phyloP scores from a whole-genome alignment of 345 rosid species.

The Euclidium syriacum region DNA sequence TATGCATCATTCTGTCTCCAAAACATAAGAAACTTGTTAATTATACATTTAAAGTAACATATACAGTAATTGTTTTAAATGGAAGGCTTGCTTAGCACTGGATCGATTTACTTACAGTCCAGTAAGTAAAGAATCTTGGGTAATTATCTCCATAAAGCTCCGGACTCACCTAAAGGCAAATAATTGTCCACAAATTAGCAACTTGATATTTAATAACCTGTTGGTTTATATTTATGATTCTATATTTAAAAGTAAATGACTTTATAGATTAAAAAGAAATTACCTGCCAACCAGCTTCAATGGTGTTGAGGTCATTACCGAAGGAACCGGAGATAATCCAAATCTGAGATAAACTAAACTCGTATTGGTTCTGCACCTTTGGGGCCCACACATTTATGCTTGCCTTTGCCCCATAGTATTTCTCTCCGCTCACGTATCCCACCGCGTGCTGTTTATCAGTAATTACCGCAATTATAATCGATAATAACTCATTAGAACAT shows the following conservation, averaged over 20 bases:
- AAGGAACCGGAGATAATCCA: constrained; percentile 99
- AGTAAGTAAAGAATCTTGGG: constrained; percentile 96
- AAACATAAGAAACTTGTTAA: constrained; percentile 1
- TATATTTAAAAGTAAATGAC: neutral
- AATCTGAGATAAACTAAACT: constrained; percentile 93
- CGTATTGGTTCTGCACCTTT: constrained; percentile 63
- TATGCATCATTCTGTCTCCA: constrained; percentile 73
- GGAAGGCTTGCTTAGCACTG: neutral
- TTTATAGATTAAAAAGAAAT: neutral
- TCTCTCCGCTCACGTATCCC: constrained; percentile 90
- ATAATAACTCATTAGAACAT: too few relatives aligned
- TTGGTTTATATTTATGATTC: neutral
- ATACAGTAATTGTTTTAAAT: neutral
- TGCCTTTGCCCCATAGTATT: constrained; percentile 93
- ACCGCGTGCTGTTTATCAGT: constrained; percentile 76
- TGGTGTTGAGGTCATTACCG: constrained; percentile 92
- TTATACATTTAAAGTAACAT: neutral
- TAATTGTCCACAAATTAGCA: neutral
- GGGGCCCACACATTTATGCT: constrained; percentile 99
- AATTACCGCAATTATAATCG: too few relatives aligned
- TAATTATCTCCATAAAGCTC: constrained; percentile 91
- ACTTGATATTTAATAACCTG: neutral
- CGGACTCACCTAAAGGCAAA: constrained; percentile 75
- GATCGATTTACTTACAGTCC: constrained; percentile 69
- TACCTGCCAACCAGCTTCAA: constrained; percentile 99